Conservation (phyloP, 805 yeast species). For the Pichia thaimueangensis region DNA sequence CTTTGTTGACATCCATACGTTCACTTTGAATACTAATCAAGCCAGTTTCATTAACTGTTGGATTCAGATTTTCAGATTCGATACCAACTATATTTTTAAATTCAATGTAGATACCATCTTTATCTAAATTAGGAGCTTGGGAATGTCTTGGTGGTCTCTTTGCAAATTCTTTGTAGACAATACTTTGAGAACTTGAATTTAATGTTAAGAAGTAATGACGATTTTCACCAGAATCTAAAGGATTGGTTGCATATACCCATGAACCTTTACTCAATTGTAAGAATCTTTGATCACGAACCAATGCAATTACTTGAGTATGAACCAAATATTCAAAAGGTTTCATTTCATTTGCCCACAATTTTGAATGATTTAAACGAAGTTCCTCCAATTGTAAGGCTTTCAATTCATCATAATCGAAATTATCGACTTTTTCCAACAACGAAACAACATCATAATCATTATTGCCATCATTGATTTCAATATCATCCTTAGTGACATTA, state of each 20-base stretch:
- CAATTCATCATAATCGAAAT: conserved; percentile 38
- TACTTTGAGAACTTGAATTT: conserved; percentile 58
- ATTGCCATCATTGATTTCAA: background rate
- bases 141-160: conserved; percentile 27
- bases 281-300: conserved; percentile 71
- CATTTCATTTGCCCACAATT: conserved; percentile 41
- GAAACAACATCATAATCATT: conserved; percentile 5
- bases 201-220: conserved; percentile 46
- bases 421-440: conserved; percentile 13
- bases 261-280: conserved; percentile 67
- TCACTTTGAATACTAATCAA: conserved; percentile 49
- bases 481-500: background rate
- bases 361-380: conserved; percentile 32
- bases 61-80: conserved; percentile 38
- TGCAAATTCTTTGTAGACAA: conserved; percentile 55
- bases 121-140: conserved; percentile 49
- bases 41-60: conserved; percentile 30
- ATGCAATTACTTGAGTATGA: conserved; percentile 53
- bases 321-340: conserved; percentile 44
- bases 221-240: conserved; percentile 23
- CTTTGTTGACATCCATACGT: conserved; percentile 31
- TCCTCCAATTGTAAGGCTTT: conserved; percentile 48
- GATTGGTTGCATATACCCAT: conserved; percentile 69
- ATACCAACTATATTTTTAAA: conserved; percentile 46
- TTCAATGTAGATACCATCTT: conserved; percentile 47